These are phyloP conservation scores for Lippia alba DNA, from an alignment of 305 asterid species.

Conservation along the genomic window DNA sequence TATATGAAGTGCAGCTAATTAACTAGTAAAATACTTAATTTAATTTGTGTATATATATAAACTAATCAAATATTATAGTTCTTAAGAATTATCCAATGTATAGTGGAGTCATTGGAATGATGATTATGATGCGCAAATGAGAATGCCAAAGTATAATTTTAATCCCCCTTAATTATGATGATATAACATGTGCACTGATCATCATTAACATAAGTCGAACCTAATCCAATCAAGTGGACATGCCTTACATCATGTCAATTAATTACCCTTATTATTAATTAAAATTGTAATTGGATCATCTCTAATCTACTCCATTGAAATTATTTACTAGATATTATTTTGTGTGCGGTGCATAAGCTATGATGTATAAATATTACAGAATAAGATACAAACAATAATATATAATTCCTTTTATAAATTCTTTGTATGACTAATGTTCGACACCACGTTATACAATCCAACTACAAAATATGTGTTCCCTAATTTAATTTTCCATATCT, in stretches of 20 bases:
- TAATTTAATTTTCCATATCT: too few species aligned
- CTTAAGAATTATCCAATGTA: constrained; percentile 19
- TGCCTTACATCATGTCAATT: constrained; percentile 9
- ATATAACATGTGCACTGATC: constrained; percentile 52
- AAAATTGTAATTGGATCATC: constrained; percentile 5
- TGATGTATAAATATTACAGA: not conserved
- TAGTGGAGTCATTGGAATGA: constrained; percentile 38
- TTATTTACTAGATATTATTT: not conserved
- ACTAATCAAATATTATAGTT: constrained; percentile 21
- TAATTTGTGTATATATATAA: not conserved
- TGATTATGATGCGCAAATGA: constrained; percentile 44
- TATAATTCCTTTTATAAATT: too few species aligned
- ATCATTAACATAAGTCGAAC: constrained; percentile 46
- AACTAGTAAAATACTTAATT: constrained; percentile 8
- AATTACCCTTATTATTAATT: not conserved
- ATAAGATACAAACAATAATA: too few species aligned
- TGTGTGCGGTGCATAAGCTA: not conserved
- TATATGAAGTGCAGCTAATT: constrained; percentile 16
- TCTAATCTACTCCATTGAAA: not conserved
- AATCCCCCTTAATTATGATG: constrained; percentile 54
- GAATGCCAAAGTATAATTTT: constrained; percentile 38
- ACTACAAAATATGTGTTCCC: not conserved
- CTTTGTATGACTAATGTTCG: too few species aligned
- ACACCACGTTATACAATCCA: not conserved
- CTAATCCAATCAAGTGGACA: constrained; percentile 41